phyloP scores from a whole-genome alignment of 169 alveolate genomes.

The Plasmodium sp. region DNA sequence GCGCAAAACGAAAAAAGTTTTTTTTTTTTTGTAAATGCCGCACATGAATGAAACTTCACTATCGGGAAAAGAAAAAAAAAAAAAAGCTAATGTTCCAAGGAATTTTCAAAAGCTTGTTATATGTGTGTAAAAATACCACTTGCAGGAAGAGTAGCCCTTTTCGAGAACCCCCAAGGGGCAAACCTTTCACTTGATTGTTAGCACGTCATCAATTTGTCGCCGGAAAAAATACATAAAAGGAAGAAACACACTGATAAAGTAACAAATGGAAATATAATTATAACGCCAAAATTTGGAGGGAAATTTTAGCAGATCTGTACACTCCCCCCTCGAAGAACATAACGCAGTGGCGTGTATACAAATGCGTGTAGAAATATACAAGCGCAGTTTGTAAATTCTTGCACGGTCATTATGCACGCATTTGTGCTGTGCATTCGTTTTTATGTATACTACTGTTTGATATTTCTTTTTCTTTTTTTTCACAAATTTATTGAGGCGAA shows the following conservation, averaged over 20 bases:
- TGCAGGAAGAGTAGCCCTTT: background rate
- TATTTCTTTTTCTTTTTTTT: background rate
- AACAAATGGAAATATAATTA: background rate
- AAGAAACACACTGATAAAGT: background rate
- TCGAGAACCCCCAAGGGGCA: background rate
- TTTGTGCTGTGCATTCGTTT: background rate
- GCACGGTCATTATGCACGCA: background rate
- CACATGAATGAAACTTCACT: background rate
- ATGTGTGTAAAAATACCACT: background rate
- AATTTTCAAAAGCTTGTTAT: background rate
- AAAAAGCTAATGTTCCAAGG: background rate
- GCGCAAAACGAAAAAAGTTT: background rate
- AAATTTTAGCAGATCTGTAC: background rate
- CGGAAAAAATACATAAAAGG: background rate
- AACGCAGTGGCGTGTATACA: background rate
- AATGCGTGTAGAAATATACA: background rate
- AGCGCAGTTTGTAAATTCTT: background rate
- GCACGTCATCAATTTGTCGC: background rate
- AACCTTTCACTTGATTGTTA: background rate
- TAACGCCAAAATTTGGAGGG: background rate
- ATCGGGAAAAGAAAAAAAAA: background rate
- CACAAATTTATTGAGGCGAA: background rate
- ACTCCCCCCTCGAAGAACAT: background rate
- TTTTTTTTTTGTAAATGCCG: background rate
- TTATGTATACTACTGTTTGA: background rate